A percentile compares a stretch with the other conserved stretches of the same genome.
Conservation (phyloP, 1,284 basidiomycete species). For the Abortiporus biennis region DNA sequence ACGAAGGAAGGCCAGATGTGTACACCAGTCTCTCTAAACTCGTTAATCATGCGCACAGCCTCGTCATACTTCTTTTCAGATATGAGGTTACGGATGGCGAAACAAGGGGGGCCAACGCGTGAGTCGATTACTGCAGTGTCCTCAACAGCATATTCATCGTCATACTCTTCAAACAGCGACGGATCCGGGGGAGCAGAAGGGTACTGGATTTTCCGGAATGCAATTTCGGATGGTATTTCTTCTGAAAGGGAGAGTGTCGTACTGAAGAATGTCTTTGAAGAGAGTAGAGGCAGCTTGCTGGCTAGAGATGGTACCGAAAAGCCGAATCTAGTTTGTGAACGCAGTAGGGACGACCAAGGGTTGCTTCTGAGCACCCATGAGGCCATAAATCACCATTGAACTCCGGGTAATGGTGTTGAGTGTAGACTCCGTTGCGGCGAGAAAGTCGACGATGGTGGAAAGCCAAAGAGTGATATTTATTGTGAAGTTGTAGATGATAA, state of each 20-base stretch:
- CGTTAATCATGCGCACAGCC: conserved; percentile 23
- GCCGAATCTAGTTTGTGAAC: conserved; percentile 15
- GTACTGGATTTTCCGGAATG: conserved; percentile 22
- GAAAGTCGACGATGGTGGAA: too few relatives aligned
- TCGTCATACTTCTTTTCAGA: conserved; percentile 14
- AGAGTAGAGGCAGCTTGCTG: conserved; percentile 3
- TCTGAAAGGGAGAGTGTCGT: conserved; percentile 12
- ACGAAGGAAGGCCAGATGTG: conserved; percentile 22
- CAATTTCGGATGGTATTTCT: conserved; percentile 26
- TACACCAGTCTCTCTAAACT: conserved; percentile 26
- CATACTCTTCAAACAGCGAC: conserved; percentile 25
- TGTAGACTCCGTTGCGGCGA: too few relatives aligned
- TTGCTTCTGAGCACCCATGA: conserved; percentile 20
- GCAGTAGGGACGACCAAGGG: conserved; percentile 17
- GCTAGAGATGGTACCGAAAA: conserved; percentile 7
- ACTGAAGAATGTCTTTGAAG: conserved; percentile 5
- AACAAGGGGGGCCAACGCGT: conserved; percentile 12
- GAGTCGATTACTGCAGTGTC: background rate
- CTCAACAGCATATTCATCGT: conserved; percentile 18
- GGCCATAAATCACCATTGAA: conserved; percentile 23
- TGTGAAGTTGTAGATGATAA: too few relatives aligned
- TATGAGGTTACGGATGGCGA: conserved; percentile 18
- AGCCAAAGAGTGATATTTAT: too few relatives aligned
- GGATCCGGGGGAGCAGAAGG: conserved; percentile 19
- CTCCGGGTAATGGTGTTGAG: too few relatives aligned